phyloP scores from a whole-genome alignment of 108 stramenopile genomes.

The Nitzschia sp. region DNA sequence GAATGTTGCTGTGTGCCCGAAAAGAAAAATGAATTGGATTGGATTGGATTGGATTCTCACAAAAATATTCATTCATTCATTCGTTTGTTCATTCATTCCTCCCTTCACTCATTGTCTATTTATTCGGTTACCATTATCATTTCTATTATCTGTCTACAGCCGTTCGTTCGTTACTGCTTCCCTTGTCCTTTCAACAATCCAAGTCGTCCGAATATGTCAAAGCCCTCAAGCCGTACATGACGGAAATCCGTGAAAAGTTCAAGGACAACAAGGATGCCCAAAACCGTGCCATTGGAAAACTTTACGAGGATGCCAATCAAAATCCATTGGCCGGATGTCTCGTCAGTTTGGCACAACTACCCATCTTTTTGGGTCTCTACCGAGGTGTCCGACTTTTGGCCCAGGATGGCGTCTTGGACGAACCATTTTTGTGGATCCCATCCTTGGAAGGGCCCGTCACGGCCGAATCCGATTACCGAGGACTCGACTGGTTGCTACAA shows the following conservation, averaged over 20 bases:
- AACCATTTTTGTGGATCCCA: constrained; percentile 96
- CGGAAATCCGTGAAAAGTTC: constrained; percentile 91
- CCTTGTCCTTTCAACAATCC: constrained; percentile 88
- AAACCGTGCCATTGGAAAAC: constrained; percentile 87
- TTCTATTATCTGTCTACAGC: constrained; percentile 35
- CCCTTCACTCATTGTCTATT: constrained; percentile 3
- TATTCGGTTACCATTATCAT: constrained; percentile 2
- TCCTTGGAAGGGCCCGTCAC: constrained; percentile 91
- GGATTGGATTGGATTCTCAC: too few species aligned
- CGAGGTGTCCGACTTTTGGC: constrained; percentile 87
- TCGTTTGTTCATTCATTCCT: background rate
- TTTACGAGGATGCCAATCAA: constrained; percentile 90
- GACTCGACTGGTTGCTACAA: constrained; percentile 82
- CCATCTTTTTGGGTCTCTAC: constrained; percentile 93
- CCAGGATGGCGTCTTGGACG: constrained; percentile 77
- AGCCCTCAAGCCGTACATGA: constrained; percentile 84
- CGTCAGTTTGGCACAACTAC: constrained; percentile 85
- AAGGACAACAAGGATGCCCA: constrained; percentile 84
- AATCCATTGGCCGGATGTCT: constrained; percentile 97
- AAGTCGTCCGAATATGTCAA: constrained; percentile 90
- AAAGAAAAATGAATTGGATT: too few species aligned
- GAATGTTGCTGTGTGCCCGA: too few species aligned
- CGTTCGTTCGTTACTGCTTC: constrained; percentile 81
- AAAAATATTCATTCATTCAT: background rate
- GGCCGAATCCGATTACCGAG: constrained; percentile 69